Conservation (phyloP, 1,284 basidiomycete species). For the Wolfiporia cocos region DNA sequence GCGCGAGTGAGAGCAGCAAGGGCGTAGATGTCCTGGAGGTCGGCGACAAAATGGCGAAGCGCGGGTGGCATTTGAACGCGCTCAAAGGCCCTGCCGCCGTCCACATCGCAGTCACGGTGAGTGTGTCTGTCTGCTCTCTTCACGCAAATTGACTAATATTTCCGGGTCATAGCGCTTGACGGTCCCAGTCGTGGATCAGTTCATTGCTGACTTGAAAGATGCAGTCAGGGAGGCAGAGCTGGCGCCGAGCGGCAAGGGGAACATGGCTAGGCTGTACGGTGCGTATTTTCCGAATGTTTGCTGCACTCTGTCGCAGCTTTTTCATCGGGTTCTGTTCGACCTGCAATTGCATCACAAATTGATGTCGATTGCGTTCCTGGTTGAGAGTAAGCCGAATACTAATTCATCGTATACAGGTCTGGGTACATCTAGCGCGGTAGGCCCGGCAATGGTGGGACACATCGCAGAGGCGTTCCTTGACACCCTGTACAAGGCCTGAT, state of each 20-base stretch:
- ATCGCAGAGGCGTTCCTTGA: slow-evolving; percentile 81
- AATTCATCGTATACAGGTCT: slow-evolving; percentile 65
- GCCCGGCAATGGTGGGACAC: slow-evolving; percentile 84
- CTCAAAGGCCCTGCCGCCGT: slow-evolving; percentile 76
- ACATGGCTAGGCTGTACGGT: slow-evolving; percentile 89
- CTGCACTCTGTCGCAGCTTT: too few species aligned
- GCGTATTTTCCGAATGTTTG: too few species aligned
- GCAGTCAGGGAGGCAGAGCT: slow-evolving; percentile 59
- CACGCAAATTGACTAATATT: slow-evolving; percentile 1
- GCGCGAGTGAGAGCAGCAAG: too few species aligned
- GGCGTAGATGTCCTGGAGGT: slow-evolving; percentile 77
- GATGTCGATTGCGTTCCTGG: slow-evolving; percentile 3
- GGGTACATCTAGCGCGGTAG: slow-evolving; percentile 82
- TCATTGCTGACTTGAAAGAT: slow-evolving; percentile 80
- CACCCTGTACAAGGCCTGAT: slow-evolving; percentile 75
- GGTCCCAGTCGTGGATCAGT: slow-evolving; percentile 68
- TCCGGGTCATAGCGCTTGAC: slow-evolving; percentile 56
- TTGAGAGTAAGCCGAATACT: background rate
- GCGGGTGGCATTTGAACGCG: slow-evolving; percentile 90
- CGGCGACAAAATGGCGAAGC: slow-evolving; percentile 83
- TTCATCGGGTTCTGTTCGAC: too few species aligned
- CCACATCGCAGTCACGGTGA: slow-evolving; percentile 92
- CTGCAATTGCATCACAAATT: too few species aligned
- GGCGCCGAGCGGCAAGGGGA: slow-evolving; percentile 57
- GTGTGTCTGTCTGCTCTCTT: slow-evolving; percentile 19